Evolutionary conservation across 441 rosid genomes (phyloP).

Genomic region (Rhodomyrtus psidioides): DNA sequence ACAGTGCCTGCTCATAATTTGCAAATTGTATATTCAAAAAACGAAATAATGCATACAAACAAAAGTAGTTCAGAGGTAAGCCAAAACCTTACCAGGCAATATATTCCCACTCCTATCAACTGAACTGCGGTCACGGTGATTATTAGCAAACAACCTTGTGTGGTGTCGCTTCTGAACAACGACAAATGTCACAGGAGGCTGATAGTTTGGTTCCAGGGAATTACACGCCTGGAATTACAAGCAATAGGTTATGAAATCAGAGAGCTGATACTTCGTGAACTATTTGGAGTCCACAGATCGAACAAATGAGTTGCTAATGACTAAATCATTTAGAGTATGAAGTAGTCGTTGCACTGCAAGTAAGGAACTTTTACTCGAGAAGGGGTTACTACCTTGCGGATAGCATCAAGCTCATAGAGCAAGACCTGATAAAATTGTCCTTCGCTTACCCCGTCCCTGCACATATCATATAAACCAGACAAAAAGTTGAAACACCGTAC

Average conservation of each 20-base stretch:
- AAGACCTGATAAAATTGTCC: slow-evolving; percentile 29
- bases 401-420: slow-evolving; percentile 27
- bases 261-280: background rate
- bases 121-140: slow-evolving; percentile 13
- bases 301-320: background rate
- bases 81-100: slow-evolving; percentile 14
- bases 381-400: slow-evolving; percentile 16
- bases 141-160: slow-evolving; percentile 19
- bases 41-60: background rate
- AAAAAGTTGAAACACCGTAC: background rate
- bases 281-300: background rate
- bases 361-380: background rate
- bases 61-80: background rate
- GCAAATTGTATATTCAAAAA: background rate
- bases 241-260: background rate
- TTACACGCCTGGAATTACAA: slow-evolving; percentile 16
- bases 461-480: background rate
- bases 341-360: background rate
- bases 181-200: slow-evolving; percentile 27
- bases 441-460: slow-evolving; percentile 30
- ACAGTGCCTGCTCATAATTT: slow-evolving; percentile 16
- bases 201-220: slow-evolving; percentile 17
- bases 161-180: slow-evolving; percentile 28
- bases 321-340: background rate
- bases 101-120: slow-evolving; percentile 24